phyloP scores from a whole-genome alignment of 331 rosid genomes.

The Dryas integrifolia region DNA sequence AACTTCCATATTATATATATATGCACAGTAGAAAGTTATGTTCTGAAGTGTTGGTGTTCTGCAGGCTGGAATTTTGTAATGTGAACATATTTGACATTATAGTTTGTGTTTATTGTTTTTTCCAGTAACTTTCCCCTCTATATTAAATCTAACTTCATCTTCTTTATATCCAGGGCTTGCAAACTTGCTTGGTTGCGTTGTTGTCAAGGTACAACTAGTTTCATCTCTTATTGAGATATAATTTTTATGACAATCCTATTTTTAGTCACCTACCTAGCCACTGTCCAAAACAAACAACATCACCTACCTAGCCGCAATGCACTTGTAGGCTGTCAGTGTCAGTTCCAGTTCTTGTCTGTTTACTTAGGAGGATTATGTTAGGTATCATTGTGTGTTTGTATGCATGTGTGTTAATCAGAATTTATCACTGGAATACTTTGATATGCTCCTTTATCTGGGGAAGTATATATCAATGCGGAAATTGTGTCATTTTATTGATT shows the following conservation, averaged over 20 bases:
- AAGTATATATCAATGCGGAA: neutral
- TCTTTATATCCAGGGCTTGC: conserved; percentile 75
- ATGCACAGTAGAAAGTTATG: neutral
- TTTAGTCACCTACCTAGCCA: neutral
- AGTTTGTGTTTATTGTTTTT: conserved; percentile 15
- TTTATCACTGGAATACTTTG: neutral
- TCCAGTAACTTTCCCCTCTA: conserved; percentile 11
- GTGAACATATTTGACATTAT: conserved; percentile 10
- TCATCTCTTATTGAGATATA: conserved; percentile 15
- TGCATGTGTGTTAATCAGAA: neutral
- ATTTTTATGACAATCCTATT: neutral
- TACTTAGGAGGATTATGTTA: neutral
- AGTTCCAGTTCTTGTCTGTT: neutral
- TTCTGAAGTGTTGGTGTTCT: neutral
- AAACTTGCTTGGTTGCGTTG: conserved; percentile 88
- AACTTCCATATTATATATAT: conserved; percentile 6
- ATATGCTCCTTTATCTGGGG: neutral
- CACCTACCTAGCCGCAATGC: neutral
- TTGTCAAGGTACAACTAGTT: conserved; percentile 57
- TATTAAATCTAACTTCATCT: conserved; percentile 31
- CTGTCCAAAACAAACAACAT: neutral
- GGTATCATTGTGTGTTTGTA: neutral
- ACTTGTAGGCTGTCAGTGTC: neutral
- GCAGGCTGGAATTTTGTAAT: conserved; percentile 9
- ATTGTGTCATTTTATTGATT: neutral